Base-by-base conservation (phyloP, 148 eudicot genomes). In the Rhododendron mucronatum region DNA sequence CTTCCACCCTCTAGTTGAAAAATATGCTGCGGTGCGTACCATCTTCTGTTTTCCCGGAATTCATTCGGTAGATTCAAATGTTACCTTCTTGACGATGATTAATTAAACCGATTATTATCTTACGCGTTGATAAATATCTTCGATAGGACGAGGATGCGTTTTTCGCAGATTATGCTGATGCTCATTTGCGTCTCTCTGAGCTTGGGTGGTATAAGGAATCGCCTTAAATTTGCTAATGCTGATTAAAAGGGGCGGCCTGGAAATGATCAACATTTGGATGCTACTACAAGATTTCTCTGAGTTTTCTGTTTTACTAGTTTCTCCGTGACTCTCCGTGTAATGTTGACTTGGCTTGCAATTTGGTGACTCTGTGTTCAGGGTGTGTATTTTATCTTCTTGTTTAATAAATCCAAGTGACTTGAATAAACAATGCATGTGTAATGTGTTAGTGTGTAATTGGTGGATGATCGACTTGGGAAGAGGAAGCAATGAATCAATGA, bases 121-220 rank as follows among this genome's bases (percentile, higher is more conserved):
- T 14, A 26, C 76, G 0, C 1, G 63, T 15, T 47, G 37, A 10
- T 28, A 12, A 1, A 30, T 30, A 30, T 33, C 13, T 67, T 26
- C 3, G 13, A 6, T 65, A 94, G 97, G 96, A 92, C 55, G 98
- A 95, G 92, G 98, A 95, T 87, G 94, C 92, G 28, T 95, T 93
- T 90, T 93, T 95, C 78, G 92, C 91, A 4, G 98, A 95, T 81
- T 95, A 93, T 87, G 93, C 95, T 23, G 95, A 91, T 84, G 92
- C 95, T 50, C 98, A 93, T 86, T 78, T 94, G 86, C 92, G 90
- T 91, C 93, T 95, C 73, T 95, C 96, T 0, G 98, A 95, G 88
- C 93, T 95, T 41, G 98, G 98, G 98, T 65, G 73, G 28, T 23
- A 7, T 7, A 28, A 63, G 65, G 65, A 59, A 59, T 21, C 9